Evolutionary conservation across 768 basidiomycete genomes (phyloP), one percentile per base, ranked within the genome.

Genomic region (Tulasnella sp.): DNA sequence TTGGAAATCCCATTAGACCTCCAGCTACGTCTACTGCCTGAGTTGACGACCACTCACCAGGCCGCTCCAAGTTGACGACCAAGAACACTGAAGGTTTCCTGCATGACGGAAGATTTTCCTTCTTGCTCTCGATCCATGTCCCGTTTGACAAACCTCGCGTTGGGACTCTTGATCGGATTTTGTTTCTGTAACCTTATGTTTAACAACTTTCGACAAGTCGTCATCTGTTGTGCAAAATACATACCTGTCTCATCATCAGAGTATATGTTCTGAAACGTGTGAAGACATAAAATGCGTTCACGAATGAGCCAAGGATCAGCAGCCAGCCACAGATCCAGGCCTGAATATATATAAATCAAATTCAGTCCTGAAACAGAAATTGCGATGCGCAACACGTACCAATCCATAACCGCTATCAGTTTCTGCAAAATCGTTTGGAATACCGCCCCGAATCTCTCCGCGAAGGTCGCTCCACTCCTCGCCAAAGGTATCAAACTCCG

Each of bases 91-190:
- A 62, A 2, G 15, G 43, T 21, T 19, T 44, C 32, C 17, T 23
- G 41, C 4, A 34, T 21, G 30, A 63, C 15, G 2, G 62, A 47
- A 27, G 49, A 48, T 19, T 27, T 17, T 0, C 19, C 27, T 44
- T 30, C 38, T 5, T 29, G 56, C n/a, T 48, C 21, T 23, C 13
- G 51, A 45, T 27, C 21, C 19, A 61, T n/a, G 32, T 63, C 62
- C 23, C 38, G 27, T 11, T 45, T 29, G 43, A 63, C 30, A 19
- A 63, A 23, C n/a, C 27, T 63, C 23, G 62, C 62, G 26, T 62
- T 62, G 13, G 62, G 55, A 53, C 61, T 62, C 24, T 43, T 45
- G 21, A 56, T 34, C 19, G 48, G 61, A 13, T 61, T 61, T 61
- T 63, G 11, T 17, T 26, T 29, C 13, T 23, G 17, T 24, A 1